Evolutionary conservation across 768 basidiomycete genomes (phyloP), one percentile per base, ranked within the genome.

Genomic region (Russula foetens): DNA sequence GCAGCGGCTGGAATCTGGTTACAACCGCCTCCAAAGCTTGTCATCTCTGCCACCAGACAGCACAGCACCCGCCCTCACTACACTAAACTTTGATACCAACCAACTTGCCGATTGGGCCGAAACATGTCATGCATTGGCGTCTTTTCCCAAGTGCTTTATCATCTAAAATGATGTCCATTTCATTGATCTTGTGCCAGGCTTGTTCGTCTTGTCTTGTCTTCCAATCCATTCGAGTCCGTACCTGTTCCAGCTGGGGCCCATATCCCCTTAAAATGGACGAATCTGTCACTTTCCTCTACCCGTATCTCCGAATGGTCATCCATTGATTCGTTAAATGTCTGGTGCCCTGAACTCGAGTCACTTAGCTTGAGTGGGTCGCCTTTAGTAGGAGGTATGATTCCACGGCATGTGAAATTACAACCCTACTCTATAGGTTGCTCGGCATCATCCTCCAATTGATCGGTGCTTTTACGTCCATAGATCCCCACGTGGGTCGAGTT

Each of bases 21-120:
- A 86, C 72, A 93, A 93, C 68, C 67, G 72, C 12, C 72, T 92
- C 49, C 65, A 68, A 23, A 69, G 62, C 24, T 71, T 83, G 54
- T 62, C 58, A 31, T 6, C 21, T 19, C 31, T 43, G 6, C 9
- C 53, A 15, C 58, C 44, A 24, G 38, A 29, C 58, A 17, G 28
- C 49, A 21, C 35, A 50, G 64, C 58, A 31, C 67, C 63, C 11
- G 59, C 29, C 7, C 56, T 91, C 47, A 71, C 76, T 50, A 74
- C 73, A 33, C 68, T 92, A 58, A 92, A 92, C 71, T 73, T 93
- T 43, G 89, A 91, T 67, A 76, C 77, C 58, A 93, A 93, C 74
- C 55, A 71, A 24, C 78, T 86, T 53, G 64, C 67, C 11, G 75
- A 83, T 67, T 92, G 89, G 88, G 59, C 62, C 41, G 70, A 78